These are phyloP conservation scores for Eucalyptus cloeziana DNA, from an alignment of 345 rosid species.

Conservation along the genomic window DNA sequence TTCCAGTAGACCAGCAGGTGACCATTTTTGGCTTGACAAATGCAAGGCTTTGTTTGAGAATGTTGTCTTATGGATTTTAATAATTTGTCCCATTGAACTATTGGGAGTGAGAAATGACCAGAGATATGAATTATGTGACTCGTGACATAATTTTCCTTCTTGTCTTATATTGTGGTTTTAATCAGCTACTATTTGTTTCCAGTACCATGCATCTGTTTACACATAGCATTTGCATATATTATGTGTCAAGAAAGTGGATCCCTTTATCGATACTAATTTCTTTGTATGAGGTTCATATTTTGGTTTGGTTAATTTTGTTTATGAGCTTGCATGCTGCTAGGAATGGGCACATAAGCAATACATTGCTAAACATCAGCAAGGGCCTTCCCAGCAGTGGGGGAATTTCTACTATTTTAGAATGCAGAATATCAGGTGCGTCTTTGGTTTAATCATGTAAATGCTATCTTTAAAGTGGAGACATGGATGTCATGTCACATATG, in stretches of 20 bases:
- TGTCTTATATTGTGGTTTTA: neutral
- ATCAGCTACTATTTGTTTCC: neutral
- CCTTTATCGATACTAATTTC: neutral
- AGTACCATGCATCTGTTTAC: neutral
- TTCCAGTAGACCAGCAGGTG: conserved; percentile 83
- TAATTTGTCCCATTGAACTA: neutral
- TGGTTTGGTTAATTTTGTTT: neutral
- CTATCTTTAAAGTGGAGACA: neutral
- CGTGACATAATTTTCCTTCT: neutral
- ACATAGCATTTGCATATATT: neutral
- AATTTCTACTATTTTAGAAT: conserved; percentile 92
- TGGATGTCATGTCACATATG: neutral
- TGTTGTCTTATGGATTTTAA: neutral
- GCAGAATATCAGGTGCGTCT: conserved; percentile 79
- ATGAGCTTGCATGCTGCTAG: conserved; percentile 18
- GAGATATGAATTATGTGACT: neutral
- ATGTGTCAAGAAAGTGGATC: neutral
- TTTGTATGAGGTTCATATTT: neutral
- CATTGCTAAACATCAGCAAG: conserved; percentile 81
- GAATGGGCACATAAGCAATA: conserved; percentile 98
- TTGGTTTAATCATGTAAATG: neutral
- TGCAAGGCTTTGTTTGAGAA: neutral
- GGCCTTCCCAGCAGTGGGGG: conserved; percentile 93
- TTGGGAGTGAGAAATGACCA: neutral
- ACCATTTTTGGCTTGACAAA: neutral